A percentile compares a stretch with the other conserved stretches of the same genome.
phyloP scores from a whole-genome alignment of 2,329 filamentous ascomycete genomes.

The Aspergillus sp. region DNA sequence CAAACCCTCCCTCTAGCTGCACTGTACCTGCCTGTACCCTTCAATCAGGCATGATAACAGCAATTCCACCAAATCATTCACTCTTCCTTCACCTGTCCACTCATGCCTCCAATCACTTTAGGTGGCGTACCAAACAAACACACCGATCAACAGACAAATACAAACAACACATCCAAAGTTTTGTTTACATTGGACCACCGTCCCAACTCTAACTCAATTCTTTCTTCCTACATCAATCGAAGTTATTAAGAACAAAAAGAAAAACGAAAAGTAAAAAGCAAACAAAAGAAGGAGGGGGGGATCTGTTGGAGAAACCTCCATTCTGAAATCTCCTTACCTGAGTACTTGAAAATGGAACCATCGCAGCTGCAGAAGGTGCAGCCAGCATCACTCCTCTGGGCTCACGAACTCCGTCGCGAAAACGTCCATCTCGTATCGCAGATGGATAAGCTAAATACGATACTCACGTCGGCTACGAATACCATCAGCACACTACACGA shows the following conservation, averaged over 20 bases:
- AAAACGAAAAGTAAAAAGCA: too few species aligned
- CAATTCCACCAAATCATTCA: not conserved
- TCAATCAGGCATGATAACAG: not conserved
- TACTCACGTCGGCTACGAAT: conserved; percentile 9
- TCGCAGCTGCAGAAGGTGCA: not conserved
- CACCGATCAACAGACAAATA: not conserved
- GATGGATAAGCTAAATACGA: conserved; percentile 22
- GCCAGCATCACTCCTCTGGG: conserved; percentile 35
- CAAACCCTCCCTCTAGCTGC: not conserved
- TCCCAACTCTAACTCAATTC: not conserved
- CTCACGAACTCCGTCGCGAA: conserved; percentile 39
- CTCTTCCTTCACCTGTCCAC: not conserved
- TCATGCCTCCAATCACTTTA: not conserved
- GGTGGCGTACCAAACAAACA: not conserved
- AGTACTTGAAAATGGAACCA: not conserved
- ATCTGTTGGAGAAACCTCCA: too few species aligned
- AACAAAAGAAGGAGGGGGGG: too few species aligned
- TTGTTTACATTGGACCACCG: too few species aligned
- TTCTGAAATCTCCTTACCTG: not conserved
- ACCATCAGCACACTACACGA: conserved; percentile 8
- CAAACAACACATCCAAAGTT: not conserved
- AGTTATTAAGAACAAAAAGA: not conserved
- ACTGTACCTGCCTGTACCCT: too few species aligned
- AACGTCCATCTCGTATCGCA: conserved; percentile 32
- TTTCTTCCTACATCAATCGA: not conserved